These are phyloP conservation scores for Hygrophorus pudorinus DNA, from an alignment of 768 basidiomycete species.

Conservation along the genomic window DNA sequence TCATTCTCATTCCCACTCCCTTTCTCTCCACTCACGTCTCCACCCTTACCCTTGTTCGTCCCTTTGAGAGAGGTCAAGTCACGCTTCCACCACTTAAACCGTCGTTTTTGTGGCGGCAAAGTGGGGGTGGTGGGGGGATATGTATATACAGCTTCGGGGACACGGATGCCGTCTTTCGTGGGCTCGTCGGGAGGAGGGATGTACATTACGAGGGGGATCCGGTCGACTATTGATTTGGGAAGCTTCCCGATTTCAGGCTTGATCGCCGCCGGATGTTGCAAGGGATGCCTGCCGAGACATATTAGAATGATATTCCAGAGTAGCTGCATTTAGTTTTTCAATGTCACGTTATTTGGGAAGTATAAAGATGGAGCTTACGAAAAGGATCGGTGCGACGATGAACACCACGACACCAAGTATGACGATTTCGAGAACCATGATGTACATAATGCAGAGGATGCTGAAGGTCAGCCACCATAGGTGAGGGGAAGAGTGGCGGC, in stretches of 20 bases:
- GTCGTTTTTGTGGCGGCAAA: no score
- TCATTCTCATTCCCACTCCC: conserved; percentile 3
- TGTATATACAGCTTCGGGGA: conserved; percentile 39
- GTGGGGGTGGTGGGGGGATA: conserved; percentile 48
- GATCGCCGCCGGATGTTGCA: conserved; percentile 62
- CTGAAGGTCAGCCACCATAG: conserved; percentile 84
- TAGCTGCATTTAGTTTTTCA: conserved; percentile 32
- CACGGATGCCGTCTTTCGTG: conserved; percentile 23
- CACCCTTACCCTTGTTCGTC: conserved; percentile 21
- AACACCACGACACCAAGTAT: conserved; percentile 70
- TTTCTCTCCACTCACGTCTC: conserved; percentile 2
- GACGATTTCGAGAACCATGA: conserved; percentile 64
- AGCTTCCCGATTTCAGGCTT: conserved; percentile 74
- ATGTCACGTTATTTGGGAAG: neutral
- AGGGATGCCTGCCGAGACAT: conserved; percentile 70
- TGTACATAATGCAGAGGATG: conserved; percentile 70
- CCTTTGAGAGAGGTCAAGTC: conserved; percentile 20
- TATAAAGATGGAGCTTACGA: conserved; percentile 41
- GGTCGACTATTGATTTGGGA: conserved; percentile 59
- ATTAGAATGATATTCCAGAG: conserved; percentile 73
- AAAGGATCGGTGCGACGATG: conserved; percentile 67
- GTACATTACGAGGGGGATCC: conserved; percentile 77
- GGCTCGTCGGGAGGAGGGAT: conserved; percentile 60
- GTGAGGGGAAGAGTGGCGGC: conserved; percentile 65
- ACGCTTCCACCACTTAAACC: no score